These are phyloP conservation scores for Penicillium cosmopolitanum DNA, from an alignment of 495 filamentous ascomycete species.

Conservation along the genomic window DNA sequence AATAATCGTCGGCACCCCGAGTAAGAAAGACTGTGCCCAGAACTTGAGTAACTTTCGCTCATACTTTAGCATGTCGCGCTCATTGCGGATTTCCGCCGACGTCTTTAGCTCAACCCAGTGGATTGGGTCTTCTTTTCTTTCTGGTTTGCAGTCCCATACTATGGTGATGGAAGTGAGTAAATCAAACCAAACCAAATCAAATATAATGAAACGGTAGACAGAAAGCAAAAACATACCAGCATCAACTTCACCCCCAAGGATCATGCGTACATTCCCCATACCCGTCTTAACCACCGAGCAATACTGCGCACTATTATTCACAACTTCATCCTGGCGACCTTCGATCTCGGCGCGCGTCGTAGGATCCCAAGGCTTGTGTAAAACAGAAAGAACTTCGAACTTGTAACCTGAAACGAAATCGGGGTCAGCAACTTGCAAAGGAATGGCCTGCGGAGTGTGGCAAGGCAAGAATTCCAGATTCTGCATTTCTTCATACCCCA, in stretches of 20 bases:
- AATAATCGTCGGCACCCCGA: constrained; percentile 89
- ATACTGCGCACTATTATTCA: constrained; percentile 89
- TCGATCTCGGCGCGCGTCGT: constrained; percentile 78
- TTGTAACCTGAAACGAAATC: constrained; percentile 72
- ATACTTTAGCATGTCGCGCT: constrained; percentile 70
- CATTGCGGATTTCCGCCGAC: constrained; percentile 64
- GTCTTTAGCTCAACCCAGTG: constrained; percentile 98
- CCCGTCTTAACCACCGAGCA: constrained; percentile 90
- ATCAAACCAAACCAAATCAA: too few relatives aligned
- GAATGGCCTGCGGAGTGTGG: too few relatives aligned
- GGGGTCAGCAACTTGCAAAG: not conserved
- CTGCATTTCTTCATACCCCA: constrained; percentile 48
- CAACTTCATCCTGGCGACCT: constrained; percentile 64
- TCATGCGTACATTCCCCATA: constrained; percentile 69
- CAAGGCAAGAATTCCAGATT: not conserved
- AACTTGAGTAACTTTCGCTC: constrained; percentile 91
- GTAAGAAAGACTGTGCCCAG: constrained; percentile 94
- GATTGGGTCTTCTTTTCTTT: constrained; percentile 63
- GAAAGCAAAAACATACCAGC: constrained; percentile 59
- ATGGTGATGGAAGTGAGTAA: constrained; percentile 1
- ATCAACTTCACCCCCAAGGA: constrained; percentile 96
- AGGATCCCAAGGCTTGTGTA: constrained; percentile 72
- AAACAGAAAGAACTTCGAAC: constrained; percentile 83
- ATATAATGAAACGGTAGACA: too few relatives aligned
- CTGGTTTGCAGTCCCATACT: constrained; percentile 86